Evolutionary conservation across 352 stramenopile genomes (phyloP).

Genomic region (Pythium grandisporangium): DNA sequence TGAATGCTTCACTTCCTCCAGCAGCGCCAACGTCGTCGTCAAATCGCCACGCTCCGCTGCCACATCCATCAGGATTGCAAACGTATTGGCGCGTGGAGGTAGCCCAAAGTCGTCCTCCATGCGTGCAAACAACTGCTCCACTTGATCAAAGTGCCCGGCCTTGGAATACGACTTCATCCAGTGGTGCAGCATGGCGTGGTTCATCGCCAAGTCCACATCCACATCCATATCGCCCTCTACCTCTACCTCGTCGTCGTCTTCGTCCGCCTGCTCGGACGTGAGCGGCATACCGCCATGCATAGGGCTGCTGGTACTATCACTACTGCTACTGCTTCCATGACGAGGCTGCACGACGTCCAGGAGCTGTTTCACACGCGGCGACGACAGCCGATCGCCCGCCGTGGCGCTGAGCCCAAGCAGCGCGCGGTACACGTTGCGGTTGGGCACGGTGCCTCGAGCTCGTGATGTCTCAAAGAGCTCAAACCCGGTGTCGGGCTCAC

Average conservation of each 20-base stretch:
- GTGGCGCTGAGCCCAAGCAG: constrained; percentile 43
- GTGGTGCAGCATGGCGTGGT: constrained; percentile 62
- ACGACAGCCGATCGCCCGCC: constrained; percentile 19
- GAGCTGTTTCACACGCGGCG: constrained; percentile 30
- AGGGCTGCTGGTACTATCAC: no score
- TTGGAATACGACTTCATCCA: constrained; percentile 64
- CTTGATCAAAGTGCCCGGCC: constrained; percentile 29
- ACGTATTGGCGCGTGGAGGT: constrained; percentile 42
- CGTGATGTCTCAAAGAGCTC: constrained; percentile 46
- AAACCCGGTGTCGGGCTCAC: constrained; percentile 42
- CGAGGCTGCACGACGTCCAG: no score
- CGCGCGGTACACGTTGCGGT: constrained; percentile 47
- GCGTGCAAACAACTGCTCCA: constrained; percentile 43
- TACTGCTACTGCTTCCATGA: no score
- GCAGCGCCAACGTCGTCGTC: constrained; percentile 31
- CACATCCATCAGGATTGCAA: constrained; percentile 72
- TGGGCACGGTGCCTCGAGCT: constrained; percentile 53
- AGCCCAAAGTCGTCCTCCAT: constrained; percentile 40
- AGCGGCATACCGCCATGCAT: no score
- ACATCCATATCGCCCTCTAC: constrained; percentile 48
- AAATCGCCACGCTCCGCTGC: constrained; percentile 50
- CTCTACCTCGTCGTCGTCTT: constrained; percentile 40
- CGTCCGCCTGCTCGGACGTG: no score
- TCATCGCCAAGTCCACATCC: constrained; percentile 41
- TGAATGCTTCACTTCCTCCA: constrained; percentile 41